phyloP scores from a whole-genome alignment of 805 yeast genomes.

The Scheffersomyces stipitis region DNA sequence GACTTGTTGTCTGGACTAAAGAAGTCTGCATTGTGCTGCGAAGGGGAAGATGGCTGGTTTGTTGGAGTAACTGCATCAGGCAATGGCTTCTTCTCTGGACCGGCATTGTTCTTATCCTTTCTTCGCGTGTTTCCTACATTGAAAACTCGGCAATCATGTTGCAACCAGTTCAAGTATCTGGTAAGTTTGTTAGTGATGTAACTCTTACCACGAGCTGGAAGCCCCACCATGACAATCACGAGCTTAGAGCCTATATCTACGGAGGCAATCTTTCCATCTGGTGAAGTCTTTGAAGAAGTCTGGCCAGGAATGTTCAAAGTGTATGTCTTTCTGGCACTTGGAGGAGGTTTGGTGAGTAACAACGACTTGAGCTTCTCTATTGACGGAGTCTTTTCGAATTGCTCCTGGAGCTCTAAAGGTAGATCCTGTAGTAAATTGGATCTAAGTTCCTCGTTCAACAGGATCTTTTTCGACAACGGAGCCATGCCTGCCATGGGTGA shows the following conservation, averaged over 20 bases:
- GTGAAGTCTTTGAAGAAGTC: slow-evolving; percentile 74
- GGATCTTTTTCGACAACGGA: neutral
- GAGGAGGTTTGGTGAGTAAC: slow-evolving; percentile 36
- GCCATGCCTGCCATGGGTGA: neutral
- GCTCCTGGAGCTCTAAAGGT: slow-evolving; percentile 33
- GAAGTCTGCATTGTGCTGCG: slow-evolving; percentile 73
- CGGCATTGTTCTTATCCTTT: slow-evolving; percentile 60
- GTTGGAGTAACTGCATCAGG: slow-evolving; percentile 42
- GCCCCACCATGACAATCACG: slow-evolving; percentile 94
- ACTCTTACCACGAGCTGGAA: slow-evolving; percentile 94
- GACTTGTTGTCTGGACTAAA: slow-evolving; percentile 77
- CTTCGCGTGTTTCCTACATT: slow-evolving; percentile 96
- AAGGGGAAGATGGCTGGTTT: slow-evolving; percentile 23
- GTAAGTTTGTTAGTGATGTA: slow-evolving; percentile 90
- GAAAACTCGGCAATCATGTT: slow-evolving; percentile 85
- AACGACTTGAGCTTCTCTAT: slow-evolving; percentile 38
- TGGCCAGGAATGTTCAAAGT: slow-evolving; percentile 92
- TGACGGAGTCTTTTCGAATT: slow-evolving; percentile 42
- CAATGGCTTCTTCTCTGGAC: slow-evolving; percentile 67
- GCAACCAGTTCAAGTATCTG: slow-evolving; percentile 89
- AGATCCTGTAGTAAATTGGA: slow-evolving; percentile 34
- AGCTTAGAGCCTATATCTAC: slow-evolving; percentile 78
- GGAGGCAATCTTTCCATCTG: slow-evolving; percentile 66
- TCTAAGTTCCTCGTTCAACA: slow-evolving; percentile 20
- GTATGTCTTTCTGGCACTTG: slow-evolving; percentile 60